Conservation (phyloP, 257 asterid genomes). For the Scutellaria minor region DNA sequence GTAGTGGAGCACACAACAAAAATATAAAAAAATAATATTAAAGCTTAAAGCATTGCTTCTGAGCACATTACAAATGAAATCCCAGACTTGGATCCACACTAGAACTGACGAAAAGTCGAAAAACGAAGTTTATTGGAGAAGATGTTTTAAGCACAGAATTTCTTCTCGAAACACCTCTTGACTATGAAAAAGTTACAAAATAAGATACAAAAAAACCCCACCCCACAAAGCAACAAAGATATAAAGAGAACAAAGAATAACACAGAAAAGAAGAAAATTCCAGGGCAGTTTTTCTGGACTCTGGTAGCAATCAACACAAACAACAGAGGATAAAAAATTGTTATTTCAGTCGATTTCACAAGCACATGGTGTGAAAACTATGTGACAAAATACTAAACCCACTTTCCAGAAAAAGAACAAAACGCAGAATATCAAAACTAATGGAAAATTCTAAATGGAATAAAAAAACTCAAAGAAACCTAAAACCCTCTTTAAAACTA, state of each 20-base stretch:
- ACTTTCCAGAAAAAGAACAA: neutral
- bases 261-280: neutral
- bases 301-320: constrained; percentile 17
- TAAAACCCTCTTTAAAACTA: neutral
- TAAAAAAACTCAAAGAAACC: neutral
- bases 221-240: neutral
- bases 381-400: neutral
- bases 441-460: neutral
- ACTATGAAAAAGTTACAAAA: constrained; percentile 25
- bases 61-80: constrained; percentile 34
- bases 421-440: neutral
- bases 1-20: constrained; percentile 32
- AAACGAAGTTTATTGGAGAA: constrained; percentile 34
- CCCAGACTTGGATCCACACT: constrained; percentile 36
- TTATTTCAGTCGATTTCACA: constrained; percentile 19
- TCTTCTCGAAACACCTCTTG: constrained; percentile 22
- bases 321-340: constrained; percentile 7
- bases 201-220: constrained; percentile 12
- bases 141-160: constrained; percentile 17
- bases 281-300: constrained; percentile 10
- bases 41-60: constrained; percentile 36
- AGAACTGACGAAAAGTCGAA: constrained; percentile 33
- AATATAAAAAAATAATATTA: constrained; percentile 7
- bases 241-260: neutral
- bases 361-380: constrained; percentile 9